Evolutionary conservation across 495 filamentous ascomycete species (phyloP), one percentile per base, ranked within the genome.

Genomic region (Thozetella sp.): DNA sequence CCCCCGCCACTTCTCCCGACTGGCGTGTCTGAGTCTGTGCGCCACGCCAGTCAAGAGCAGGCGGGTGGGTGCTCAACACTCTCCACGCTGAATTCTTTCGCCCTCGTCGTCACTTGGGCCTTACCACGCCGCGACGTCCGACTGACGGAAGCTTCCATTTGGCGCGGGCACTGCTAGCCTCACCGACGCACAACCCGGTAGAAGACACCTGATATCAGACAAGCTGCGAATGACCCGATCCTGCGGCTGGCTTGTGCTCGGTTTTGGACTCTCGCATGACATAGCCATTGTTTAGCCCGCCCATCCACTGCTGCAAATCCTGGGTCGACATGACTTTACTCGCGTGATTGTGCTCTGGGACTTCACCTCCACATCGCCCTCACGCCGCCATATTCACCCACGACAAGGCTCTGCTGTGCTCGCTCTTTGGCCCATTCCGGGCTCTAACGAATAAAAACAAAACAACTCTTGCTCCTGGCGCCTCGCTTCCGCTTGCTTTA

Each of bases 81-180:
- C 43, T 48, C 43, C 43, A 48, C 43, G 43, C n/a, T n/a, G 43
- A 48, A 15, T 48, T 48, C 43, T 48, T 48, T n/a, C 43, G 20
- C 43, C 43, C 43, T 19, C 4, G 43, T 48, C 43, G 43, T 48
- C 6, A 48, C 43, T 48, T 48, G 43, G 43, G 43, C 43, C n/a
- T 48, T n/a, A 48, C 43, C 43, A 48, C 43, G 9, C 43, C 12
- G 43, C 43, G 20, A 11, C n/a, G n/a, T 48, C 43, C 43, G 43
- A 48, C 43, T 3, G 20, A 48, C 9, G 43, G n/a, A 48, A 48
- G 3, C 43, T n/a, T n/a, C 43, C 43, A 4, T 20, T 48, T n/a
- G 4, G 4, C n/a, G 4, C n/a, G n/a, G 43, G 20, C 11, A 48
- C 43, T 10, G 43, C 11, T 48, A n/a, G n/a, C 43, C 43, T 15